A percentile compares a stretch with the other conserved stretches of the same genome.
These are phyloP conservation scores for Aspergillus affinis DNA, from an alignment of 495 filamentous ascomycete species.

Conservation along the genomic window DNA sequence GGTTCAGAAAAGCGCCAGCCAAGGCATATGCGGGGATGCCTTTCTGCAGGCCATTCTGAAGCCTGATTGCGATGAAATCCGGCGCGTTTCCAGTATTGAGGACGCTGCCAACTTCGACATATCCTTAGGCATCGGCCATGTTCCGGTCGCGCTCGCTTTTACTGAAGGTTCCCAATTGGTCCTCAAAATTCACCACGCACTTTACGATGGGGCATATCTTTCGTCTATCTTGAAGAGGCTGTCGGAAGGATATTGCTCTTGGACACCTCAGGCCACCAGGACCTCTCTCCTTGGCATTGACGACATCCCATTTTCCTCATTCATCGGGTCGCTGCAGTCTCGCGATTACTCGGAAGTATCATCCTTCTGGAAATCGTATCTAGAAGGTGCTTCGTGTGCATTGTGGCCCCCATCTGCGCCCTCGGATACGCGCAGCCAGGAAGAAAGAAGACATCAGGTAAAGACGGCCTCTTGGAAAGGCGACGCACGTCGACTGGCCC, in stretches of 20 bases:
- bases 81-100: background rate
- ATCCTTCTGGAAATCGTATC: slow-evolving; percentile 8
- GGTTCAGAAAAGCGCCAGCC: background rate
- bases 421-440: background rate
- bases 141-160: background rate
- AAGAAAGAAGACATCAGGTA: background rate
- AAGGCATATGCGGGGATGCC: slow-evolving; percentile 5
- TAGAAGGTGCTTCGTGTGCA: background rate
- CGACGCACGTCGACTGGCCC: background rate
- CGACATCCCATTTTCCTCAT: slow-evolving; percentile 2
- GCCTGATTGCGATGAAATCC: background rate
- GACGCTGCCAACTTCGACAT: background rate
- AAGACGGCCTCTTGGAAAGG: background rate
- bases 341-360: background rate
- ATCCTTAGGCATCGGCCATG: background rate
- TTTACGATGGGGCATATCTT: slow-evolving; percentile 9
- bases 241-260: background rate
- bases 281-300: background rate
- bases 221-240: background rate
- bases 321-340: slow-evolving; percentile 3
- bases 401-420: slow-evolving; percentile 4
- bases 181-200: slow-evolving; percentile 7
- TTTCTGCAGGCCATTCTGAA: slow-evolving; percentile 6
- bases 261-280: background rate
- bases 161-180: background rate